Conservation (phyloP, 2,329 filamentous ascomycete genomes). For the Gyromitra esculenta region DNA sequence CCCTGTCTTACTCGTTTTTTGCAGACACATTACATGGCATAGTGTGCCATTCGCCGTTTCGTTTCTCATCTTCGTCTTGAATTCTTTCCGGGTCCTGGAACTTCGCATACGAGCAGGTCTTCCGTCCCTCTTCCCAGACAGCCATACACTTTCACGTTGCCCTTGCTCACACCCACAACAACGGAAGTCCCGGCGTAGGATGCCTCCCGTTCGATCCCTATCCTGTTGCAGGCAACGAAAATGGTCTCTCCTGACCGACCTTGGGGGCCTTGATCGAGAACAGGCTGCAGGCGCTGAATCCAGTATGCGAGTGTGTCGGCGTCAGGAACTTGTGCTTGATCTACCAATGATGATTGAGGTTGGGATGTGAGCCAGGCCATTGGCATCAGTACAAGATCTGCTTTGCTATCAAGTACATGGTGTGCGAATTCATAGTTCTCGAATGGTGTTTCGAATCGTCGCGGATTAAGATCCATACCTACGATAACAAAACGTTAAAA, state of each 20-base stretch:
- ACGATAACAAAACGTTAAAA: constrained; percentile 44
- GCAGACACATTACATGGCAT: constrained; percentile 36
- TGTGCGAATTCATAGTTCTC: constrained; percentile 66
- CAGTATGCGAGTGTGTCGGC: constrained; percentile 79
- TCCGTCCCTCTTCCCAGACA: constrained; percentile 76
- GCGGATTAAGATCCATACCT: constrained; percentile 68
- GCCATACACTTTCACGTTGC: constrained; percentile 75
- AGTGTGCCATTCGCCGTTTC: constrained; percentile 6
- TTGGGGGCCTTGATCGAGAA: constrained; percentile 65
- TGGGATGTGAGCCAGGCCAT: constrained; percentile 80
- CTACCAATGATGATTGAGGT: constrained; percentile 63
- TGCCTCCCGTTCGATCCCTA: constrained; percentile 72
- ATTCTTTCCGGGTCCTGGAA: constrained; percentile 51
- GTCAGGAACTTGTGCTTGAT: constrained; percentile 70
- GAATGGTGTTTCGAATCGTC: constrained; percentile 65
- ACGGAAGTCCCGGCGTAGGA: constrained; percentile 79
- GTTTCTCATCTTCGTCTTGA: constrained; percentile 35
- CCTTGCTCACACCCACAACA: constrained; percentile 72
- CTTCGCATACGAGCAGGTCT: constrained; percentile 67
- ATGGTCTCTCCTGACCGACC: constrained; percentile 68
- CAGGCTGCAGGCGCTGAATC: constrained; percentile 75
- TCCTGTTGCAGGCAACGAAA: constrained; percentile 76
- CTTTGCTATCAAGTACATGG: constrained; percentile 68
- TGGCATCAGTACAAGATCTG: constrained; percentile 73
- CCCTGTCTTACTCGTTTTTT: neutral